Evolutionary conservation across 2,329 filamentous ascomycete species (phyloP), one percentile per base, ranked within the genome.

Genomic region (Fusarium praegraminearum): DNA sequence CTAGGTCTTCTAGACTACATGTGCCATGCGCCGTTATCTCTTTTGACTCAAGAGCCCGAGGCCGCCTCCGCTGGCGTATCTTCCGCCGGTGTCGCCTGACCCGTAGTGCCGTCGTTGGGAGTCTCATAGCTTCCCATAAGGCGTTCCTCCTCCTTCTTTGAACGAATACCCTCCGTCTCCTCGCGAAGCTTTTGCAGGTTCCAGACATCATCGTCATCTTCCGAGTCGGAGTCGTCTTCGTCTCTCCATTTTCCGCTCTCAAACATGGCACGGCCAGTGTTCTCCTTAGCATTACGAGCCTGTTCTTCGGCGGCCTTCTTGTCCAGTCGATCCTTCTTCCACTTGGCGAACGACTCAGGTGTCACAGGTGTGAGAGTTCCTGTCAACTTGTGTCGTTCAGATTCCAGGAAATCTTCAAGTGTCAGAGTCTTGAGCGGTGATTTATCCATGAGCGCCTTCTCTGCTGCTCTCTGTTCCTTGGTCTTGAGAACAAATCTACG

Each of bases 281-380:
- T 95, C 75, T 99, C 96, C 86, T 97, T 98, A 77, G 94, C 93
- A 81, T 91, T 90, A 77, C 91, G 90, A 49, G 94, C 93, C 81
- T 97, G 90, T 72, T 96, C 92, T 76, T 99, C 96, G 24, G 96
- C 96, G 18, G 91, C 91, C 86, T 97, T 98, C 90, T 99, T 99
- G 81, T 94, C 90, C 73, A 98, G 78, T 45, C 96, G 91, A 55
- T 97, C 92, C 82, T 94, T 91, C 87, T 99, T 99, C 96, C 96
- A 99, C 77, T 96, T 96, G 67, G 93, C 93, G 77, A 99, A 99
- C 1, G 89, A 87, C 78, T 99, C 96, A 4, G 91, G 91, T 2
- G 93, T 99, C 67, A 99, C 97, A 7, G 97, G 97, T 3, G 97
- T 99, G 53, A 98, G 86, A 1, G 86, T 94, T 58, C 95, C 96